phyloP scores from a whole-genome alignment of 1,284 basidiomycete species.

The Gymnopus androsaceus region DNA sequence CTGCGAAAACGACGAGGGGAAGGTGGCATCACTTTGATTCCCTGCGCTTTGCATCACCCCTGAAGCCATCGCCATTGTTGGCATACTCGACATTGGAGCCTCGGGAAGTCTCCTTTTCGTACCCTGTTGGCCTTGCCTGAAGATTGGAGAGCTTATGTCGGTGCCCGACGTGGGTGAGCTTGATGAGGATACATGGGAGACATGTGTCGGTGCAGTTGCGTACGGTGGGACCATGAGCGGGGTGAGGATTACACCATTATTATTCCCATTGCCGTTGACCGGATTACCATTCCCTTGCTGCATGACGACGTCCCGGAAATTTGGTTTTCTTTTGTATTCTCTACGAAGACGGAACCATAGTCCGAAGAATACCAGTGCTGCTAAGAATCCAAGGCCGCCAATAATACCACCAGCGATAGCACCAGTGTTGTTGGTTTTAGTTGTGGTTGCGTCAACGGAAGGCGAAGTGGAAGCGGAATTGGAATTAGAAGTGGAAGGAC shows the following conservation, averaged over 20 bases:
- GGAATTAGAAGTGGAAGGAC: background rate
- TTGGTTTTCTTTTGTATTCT: conserved; percentile 5
- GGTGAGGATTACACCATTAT: background rate
- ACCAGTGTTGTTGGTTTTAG: background rate
- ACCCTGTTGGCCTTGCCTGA: background rate
- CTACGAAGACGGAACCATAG: background rate
- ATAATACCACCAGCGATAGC: background rate
- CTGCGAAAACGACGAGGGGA: background rate
- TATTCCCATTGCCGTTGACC: background rate
- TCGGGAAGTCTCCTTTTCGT: background rate
- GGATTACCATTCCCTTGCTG: background rate
- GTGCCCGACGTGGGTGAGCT: background rate
- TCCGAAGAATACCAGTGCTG: background rate
- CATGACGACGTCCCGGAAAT: background rate
- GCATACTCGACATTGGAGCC: background rate
- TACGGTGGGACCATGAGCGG: background rate
- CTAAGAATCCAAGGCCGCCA: conserved; percentile 1
- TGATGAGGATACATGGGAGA: background rate
- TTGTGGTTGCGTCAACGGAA: background rate
- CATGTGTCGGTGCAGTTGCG: background rate
- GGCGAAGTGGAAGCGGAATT: background rate
- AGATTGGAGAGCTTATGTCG: background rate
- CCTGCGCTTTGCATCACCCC: background rate
- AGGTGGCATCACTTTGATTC: background rate
- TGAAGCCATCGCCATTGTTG: background rate